phyloP scores from a whole-genome alignment of 176 grass and related monocot species.

The Cymbopogon citratus region DNA sequence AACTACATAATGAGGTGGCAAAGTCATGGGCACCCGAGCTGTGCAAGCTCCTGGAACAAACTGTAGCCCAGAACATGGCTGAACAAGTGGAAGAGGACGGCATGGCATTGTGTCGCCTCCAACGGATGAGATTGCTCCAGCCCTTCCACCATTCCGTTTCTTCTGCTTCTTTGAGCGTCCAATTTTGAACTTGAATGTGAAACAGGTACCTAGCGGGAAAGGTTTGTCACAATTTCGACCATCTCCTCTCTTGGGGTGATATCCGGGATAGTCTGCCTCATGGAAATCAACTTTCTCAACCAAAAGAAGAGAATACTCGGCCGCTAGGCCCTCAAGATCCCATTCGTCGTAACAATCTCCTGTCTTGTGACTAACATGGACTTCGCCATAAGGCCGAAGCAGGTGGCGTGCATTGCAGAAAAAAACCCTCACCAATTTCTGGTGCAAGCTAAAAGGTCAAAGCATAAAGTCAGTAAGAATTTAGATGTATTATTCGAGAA shows the following conservation, averaged over 20 bases:
- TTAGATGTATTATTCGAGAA: not conserved
- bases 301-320: slow-evolving; percentile 23
- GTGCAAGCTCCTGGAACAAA: not conserved
- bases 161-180: not conserved
- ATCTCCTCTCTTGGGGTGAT: slow-evolving; percentile 43
- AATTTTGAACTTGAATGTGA: slow-evolving; percentile 37
- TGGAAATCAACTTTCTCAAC: slow-evolving; percentile 24
- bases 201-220: slow-evolving; percentile 18
- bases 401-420: slow-evolving; percentile 38
- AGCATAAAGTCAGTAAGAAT: not conserved
- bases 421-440: slow-evolving; percentile 20
- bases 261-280: slow-evolving; percentile 40
- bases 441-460: slow-evolving; percentile 26
- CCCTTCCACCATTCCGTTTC: not conserved
- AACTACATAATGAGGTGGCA: not conserved
- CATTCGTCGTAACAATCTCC: slow-evolving; percentile 2
- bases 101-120: not conserved
- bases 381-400: slow-evolving; percentile 37
- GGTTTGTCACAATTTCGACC: slow-evolving; percentile 18
- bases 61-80: not conserved
- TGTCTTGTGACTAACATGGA: slow-evolving; percentile 51
- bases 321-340: slow-evolving; percentile 27
- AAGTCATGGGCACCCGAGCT: not conserved
- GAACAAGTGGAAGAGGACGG: not conserved
- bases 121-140: not conserved